A percentile compares a stretch with the other conserved stretches of the same genome.
phyloP scores from a whole-genome alignment of 176 grass and related monocot genomes.

The Oryza officinalis region DNA sequence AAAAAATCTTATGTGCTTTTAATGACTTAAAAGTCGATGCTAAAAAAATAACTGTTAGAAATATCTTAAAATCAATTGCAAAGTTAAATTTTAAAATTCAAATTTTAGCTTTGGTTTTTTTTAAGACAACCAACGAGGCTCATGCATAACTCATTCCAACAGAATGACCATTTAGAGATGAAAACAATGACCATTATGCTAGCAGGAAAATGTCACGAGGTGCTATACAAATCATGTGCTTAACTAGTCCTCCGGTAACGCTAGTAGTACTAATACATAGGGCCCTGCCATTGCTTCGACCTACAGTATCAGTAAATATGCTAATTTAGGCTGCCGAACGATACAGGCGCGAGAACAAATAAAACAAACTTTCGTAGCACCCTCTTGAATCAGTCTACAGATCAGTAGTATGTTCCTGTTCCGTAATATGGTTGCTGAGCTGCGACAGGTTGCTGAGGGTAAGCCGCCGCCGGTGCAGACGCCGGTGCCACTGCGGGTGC shows the following conservation, averaged over 20 bases:
- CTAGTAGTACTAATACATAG: background rate
- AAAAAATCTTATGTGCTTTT: too few species aligned
- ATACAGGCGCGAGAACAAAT: background rate
- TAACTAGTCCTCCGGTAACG: background rate
- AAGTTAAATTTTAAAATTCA: too few species aligned
- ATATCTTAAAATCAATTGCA: too few species aligned
- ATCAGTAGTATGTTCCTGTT: slow-evolving; percentile 64
- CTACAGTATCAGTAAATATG: background rate
- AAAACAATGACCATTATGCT: background rate
- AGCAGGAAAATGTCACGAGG: background rate
- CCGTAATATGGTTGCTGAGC: slow-evolving; percentile 69
- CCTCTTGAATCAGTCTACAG: background rate
- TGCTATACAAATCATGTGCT: background rate
- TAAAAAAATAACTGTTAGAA: too few species aligned
- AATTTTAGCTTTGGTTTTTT: too few species aligned
- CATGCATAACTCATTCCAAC: too few species aligned
- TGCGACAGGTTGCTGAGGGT: slow-evolving; percentile 57
- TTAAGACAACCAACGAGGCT: too few species aligned
- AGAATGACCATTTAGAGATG: background rate
- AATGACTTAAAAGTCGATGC: too few species aligned
- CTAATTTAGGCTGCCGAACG: background rate
- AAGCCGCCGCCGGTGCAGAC: slow-evolving; percentile 25
- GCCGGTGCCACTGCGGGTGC: background rate
- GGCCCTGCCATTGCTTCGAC: background rate
- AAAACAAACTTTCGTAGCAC: background rate